Conservation (phyloP, 2,329 filamentous ascomycete genomes). For the Aplosporella prunicola region DNA sequence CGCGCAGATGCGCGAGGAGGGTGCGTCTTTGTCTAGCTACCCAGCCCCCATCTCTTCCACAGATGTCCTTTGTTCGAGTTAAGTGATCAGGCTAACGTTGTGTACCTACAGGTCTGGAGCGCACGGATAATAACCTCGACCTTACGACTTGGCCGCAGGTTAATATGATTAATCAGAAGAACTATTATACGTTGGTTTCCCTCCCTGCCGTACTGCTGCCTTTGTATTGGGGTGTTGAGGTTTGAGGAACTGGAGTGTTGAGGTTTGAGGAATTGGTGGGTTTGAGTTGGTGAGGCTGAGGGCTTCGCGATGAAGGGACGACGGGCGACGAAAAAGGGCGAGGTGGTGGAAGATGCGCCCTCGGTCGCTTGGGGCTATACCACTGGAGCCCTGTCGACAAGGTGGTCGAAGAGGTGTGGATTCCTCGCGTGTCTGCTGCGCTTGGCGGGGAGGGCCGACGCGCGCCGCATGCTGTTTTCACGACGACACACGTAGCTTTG, state of each 20-base stretch:
- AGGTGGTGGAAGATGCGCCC: too few species aligned
- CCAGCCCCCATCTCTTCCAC: too few species aligned
- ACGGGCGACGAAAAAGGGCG: too few species aligned
- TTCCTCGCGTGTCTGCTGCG: not conserved
- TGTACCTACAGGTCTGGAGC: slow-evolving; percentile 64
- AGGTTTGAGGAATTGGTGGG: too few species aligned
- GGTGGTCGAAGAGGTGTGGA: too few species aligned
- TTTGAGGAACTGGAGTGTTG: too few species aligned
- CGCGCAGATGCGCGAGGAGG: slow-evolving; percentile 52
- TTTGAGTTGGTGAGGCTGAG: too few species aligned
- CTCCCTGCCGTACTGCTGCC: not conserved
- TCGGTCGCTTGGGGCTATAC: too few species aligned
- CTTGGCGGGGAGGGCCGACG: not conserved
- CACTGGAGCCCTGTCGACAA: too few species aligned
- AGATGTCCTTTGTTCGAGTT: too few species aligned
- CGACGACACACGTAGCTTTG: not conserved
- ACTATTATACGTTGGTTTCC: slow-evolving; percentile 79
- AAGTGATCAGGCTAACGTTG: slow-evolving; percentile 22
- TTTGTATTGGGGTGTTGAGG: too few species aligned
- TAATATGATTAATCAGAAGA: slow-evolving; percentile 95
- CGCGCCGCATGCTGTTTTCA: not conserved
- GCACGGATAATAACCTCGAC: slow-evolving; percentile 98
- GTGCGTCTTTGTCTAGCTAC: slow-evolving; percentile 22
- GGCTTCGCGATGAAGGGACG: too few species aligned
- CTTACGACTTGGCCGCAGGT: slow-evolving; percentile 89